Base-by-base conservation (phyloP, 1,284 basidiomycete genomes). In the Neolentinus lepideus region DNA sequence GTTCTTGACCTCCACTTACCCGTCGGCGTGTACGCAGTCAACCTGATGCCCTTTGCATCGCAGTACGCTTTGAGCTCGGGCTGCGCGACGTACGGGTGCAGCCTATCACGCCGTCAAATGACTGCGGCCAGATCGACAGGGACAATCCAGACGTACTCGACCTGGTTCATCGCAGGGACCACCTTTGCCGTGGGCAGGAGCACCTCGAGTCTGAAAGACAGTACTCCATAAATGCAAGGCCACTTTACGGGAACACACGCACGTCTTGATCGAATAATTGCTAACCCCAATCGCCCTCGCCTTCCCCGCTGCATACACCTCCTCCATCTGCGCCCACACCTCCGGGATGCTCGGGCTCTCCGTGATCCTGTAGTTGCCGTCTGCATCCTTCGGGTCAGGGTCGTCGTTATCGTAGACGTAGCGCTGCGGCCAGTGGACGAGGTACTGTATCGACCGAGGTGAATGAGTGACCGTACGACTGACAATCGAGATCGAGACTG, bases 11-110 rank as follows among this genome's bases (percentile, higher is more conserved):
- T n/a, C 19, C n/a, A 14, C 62, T 55, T 55, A 60, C 80, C 83
- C 3, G 85, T 67, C 0, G 84, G 84, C 2, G 77, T 78, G 68
- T 86, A 86, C 0, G 80, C 83, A 38, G 81, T 77, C 27, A 84
- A 63, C 1, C 78, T 58, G 56, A 87, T 85, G n/a, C 76, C 75
- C 57, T 80, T 75, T 26, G 65, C 59, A 24, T 75, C 67, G 63
- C 82, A 83, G 65, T 75, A 83, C 38, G 69, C 62, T 53, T 77
- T 69, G n/a, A 85, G 69, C 10, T 78, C 72, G 56, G 73, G 64
- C 59, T 84, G 76, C 0, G 78, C 77, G 24, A 76, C 69, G 58
- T 65, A 76, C 3, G 79, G 78, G 60, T 82, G 80, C 25, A 78
- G 19, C 52, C 70, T 72, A 19, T 24, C 14, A 31, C n/a, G n/a